These are phyloP conservation scores for Pogostemon cablin DNA, from an alignment of 257 asterid genomes.

Conservation along the genomic window DNA sequence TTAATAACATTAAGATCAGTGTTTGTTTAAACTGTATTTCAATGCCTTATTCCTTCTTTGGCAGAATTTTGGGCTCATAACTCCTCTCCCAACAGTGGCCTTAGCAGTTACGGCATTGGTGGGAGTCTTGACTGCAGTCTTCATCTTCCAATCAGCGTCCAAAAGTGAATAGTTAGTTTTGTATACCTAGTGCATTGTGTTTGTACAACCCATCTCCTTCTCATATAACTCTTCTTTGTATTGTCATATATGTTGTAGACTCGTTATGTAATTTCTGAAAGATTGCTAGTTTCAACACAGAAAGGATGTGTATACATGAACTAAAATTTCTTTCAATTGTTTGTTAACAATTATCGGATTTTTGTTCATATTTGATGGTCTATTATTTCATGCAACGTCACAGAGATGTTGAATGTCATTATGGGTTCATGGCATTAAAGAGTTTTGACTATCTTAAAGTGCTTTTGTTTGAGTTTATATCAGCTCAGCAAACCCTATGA, in stretches of 20 bases:
- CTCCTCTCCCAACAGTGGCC: conserved; percentile 53
- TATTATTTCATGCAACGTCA: not conserved
- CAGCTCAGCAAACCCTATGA: too few relatives aligned
- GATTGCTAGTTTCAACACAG: conserved; percentile 20
- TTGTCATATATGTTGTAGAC: not conserved
- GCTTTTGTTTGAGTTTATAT: too few relatives aligned
- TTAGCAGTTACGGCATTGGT: conserved; percentile 77
- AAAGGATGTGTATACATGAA: conserved; percentile 22
- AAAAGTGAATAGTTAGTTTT: conserved; percentile 42
- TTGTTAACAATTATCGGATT: not conserved
- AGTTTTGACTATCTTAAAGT: too few relatives aligned
- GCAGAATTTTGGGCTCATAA: conserved; percentile 52
- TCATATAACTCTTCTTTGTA: not conserved
- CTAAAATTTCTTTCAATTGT: not conserved
- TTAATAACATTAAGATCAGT: not conserved
- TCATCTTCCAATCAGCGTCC: conserved; percentile 91
- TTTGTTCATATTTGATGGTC: not conserved
- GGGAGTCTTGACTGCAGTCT: conserved; percentile 74
- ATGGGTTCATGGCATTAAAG: too few relatives aligned
- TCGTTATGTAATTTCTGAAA: conserved; percentile 10
- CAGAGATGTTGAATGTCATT: too few relatives aligned
- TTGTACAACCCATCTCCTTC: conserved; percentile 6
- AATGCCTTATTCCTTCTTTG: not conserved
- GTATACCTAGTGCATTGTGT: not conserved
- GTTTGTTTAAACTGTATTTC: not conserved